phyloP scores from a whole-genome alignment of 768 basidiomycete species.

The Rhizopogon salebrosus region DNA sequence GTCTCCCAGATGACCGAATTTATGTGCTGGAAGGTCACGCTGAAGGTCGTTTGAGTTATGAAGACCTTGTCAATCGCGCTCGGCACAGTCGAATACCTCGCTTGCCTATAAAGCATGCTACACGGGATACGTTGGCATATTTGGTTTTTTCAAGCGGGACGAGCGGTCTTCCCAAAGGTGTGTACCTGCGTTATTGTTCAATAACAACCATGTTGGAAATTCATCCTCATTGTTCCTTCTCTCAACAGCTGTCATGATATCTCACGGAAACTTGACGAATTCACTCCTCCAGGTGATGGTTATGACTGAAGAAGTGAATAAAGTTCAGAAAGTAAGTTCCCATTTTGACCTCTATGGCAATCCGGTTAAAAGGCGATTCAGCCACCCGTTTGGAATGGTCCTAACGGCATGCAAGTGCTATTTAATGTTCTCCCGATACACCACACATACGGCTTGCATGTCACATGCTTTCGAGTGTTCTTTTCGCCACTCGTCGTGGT shows the following conservation, averaged over 20 bases:
- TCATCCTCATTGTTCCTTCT: background rate
- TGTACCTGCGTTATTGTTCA: background rate
- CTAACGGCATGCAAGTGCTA: slow-evolving; percentile 39
- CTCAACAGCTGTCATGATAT: slow-evolving; percentile 60
- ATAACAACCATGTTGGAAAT: slow-evolving; percentile 2
- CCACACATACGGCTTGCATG: slow-evolving; percentile 61
- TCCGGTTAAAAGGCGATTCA: slow-evolving; percentile 12
- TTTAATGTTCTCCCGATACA: slow-evolving; percentile 66
- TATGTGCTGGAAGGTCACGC: slow-evolving; percentile 42
- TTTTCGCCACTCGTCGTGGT: slow-evolving; percentile 42
- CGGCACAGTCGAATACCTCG: slow-evolving; percentile 32
- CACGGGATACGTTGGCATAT: slow-evolving; percentile 56
- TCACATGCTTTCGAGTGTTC: slow-evolving; percentile 44
- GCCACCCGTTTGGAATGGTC: slow-evolving; percentile 35
- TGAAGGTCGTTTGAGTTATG: slow-evolving; percentile 38
- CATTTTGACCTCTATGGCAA: background rate
- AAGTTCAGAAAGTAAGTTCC: slow-evolving; percentile 35
- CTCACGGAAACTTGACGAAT: slow-evolving; percentile 57
- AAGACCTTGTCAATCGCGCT: slow-evolving; percentile 38
- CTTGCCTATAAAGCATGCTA: slow-evolving; percentile 39
- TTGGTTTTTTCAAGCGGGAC: slow-evolving; percentile 77
- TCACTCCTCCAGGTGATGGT: slow-evolving; percentile 36
- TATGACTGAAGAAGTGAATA: slow-evolving; percentile 20
- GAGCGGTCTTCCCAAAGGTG: slow-evolving; percentile 71
- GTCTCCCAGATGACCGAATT: slow-evolving; percentile 36